These are phyloP conservation scores for Fraxinus sp. DNA, from an alignment of 305 asterid species.

Conservation along the genomic window DNA sequence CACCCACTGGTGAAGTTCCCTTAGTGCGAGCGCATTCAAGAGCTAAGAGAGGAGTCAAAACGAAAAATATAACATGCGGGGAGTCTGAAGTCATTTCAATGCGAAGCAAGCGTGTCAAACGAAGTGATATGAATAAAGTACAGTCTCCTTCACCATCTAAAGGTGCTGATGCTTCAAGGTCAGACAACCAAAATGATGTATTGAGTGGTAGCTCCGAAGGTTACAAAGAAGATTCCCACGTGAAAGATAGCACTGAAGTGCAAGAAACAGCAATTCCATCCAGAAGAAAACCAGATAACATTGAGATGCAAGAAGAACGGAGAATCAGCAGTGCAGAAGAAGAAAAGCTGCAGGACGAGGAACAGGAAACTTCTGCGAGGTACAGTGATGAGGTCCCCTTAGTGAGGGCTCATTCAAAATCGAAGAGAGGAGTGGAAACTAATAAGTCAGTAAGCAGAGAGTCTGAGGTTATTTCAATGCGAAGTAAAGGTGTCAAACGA, in stretches of 20 bases:
- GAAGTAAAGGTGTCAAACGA: constrained; percentile 25
- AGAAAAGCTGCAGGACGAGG: constrained; percentile 30
- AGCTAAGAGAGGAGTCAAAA: constrained; percentile 30
- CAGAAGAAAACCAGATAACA: background rate
- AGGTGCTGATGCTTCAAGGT: constrained; percentile 5
- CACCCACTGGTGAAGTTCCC: constrained; percentile 24
- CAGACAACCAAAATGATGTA: constrained; percentile 10
- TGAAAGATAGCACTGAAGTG: constrained; percentile 21
- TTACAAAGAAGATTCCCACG: background rate
- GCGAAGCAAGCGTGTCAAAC: constrained; percentile 27
- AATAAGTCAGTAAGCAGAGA: constrained; percentile 20
- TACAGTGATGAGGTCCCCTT: constrained; percentile 26
- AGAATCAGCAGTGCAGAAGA: constrained; percentile 26
- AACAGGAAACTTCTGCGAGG: constrained; percentile 29
- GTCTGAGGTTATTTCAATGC: constrained; percentile 25
- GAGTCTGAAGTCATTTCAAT: constrained; percentile 28
- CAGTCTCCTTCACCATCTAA: constrained; percentile 8
- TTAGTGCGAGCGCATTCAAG: constrained; percentile 16
- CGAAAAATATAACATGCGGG: constrained; percentile 16
- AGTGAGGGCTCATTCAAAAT: constrained; percentile 15
- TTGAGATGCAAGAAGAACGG: constrained; percentile 5
- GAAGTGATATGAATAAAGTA: constrained; percentile 22
- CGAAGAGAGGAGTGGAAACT: constrained; percentile 31
- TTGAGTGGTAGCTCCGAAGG: background rate
- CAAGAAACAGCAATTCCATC: constrained; percentile 19